These are phyloP conservation scores for Syncephalis plumigaleata DNA, from an alignment of 371 early-diverging fungal genomes.

Conservation along the genomic window DNA sequence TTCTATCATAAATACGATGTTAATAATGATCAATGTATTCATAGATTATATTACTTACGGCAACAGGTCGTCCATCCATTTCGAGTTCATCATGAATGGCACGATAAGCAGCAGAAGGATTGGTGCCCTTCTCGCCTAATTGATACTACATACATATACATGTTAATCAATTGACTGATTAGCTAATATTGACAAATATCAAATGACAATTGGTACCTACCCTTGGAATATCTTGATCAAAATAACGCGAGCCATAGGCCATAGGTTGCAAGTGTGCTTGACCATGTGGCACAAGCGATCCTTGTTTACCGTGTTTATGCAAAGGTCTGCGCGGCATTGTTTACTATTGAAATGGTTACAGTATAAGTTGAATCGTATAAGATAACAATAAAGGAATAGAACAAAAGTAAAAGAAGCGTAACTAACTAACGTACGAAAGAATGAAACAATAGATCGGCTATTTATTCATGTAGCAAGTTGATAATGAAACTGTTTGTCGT, in stretches of 20 bases:
- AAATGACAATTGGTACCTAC: no score
- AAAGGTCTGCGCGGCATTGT: no score
- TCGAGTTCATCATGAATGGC: constrained; percentile 36
- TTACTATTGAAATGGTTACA: no score
- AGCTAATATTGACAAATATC: neutral
- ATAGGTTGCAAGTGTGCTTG: neutral
- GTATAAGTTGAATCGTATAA: no score
- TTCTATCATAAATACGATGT: neutral
- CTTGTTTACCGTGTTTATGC: no score
- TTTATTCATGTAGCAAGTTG: no score
- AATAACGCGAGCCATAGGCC: constrained; percentile 4
- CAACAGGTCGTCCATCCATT: constrained; percentile 35
- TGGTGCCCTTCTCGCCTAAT: constrained; percentile 20
- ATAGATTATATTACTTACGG: constrained; percentile 34
- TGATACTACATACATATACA: constrained; percentile 15
- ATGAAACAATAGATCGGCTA: no score
- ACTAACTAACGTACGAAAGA: no score
- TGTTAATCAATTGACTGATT: neutral
- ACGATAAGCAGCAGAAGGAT: constrained; percentile 29
- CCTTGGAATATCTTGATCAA: constrained; percentile 1
- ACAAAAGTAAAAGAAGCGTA: no score
- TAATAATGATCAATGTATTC: constrained; percentile 8
- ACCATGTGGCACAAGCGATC: no score
- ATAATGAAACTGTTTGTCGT: no score
- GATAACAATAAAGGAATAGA: no score